These are phyloP conservation scores for Melaleuca alternifolia DNA, from an alignment of 345 rosid genomes.

Conservation along the genomic window DNA sequence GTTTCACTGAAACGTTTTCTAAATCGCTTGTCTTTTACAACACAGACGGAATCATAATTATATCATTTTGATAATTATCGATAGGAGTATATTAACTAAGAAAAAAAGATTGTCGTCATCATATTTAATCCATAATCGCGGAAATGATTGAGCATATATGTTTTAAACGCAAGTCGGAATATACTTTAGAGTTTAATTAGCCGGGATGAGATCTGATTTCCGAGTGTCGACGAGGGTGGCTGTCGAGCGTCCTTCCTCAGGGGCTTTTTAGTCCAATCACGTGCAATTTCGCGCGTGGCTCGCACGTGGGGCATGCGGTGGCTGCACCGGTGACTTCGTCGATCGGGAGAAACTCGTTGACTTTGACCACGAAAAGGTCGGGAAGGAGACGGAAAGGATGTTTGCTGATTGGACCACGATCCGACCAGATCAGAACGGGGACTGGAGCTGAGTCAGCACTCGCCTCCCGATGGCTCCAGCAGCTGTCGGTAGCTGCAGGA, in stretches of 20 bases:
- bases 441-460: too few species aligned
- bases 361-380: background rate
- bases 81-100: too few species aligned
- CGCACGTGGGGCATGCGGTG: background rate
- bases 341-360: background rate
- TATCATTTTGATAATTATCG: too few species aligned
- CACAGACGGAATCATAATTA: too few species aligned
- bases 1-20: too few species aligned
- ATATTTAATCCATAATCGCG: background rate
- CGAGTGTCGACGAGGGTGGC: background rate
- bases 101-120: too few species aligned
- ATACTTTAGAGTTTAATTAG: background rate
- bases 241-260: background rate
- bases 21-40: too few species aligned
- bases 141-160: background rate
- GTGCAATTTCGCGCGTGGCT: too few species aligned
- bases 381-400: background rate
- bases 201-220: background rate
- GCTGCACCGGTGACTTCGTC: background rate
- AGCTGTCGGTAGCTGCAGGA: background rate
- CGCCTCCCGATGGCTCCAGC: too few species aligned
- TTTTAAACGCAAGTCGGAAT: background rate
- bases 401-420: background rate
- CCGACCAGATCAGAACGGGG: too few species aligned
- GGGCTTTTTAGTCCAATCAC: background rate